Conservation (phyloP, 106 monocot genomes). For the Phalaenopsis aphrodite region DNA sequence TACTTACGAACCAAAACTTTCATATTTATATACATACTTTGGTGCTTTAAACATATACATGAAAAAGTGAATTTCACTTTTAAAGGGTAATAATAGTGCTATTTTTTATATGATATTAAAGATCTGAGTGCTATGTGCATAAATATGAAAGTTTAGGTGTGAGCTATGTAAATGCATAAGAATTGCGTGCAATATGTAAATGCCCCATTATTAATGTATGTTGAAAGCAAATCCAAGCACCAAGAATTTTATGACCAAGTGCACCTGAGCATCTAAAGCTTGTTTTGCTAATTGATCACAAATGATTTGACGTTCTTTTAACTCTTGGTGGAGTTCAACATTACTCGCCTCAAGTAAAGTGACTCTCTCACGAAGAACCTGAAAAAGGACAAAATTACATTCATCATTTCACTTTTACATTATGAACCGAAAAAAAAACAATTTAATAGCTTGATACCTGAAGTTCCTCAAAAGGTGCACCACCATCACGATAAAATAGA, state of each 20-base stretch:
- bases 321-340: slow-evolving; percentile 48
- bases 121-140: too few species aligned
- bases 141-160: too few species aligned
- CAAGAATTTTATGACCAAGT: neutral
- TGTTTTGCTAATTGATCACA: slow-evolving; percentile 48
- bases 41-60: too few species aligned
- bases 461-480: slow-evolving; percentile 58
- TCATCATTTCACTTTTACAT: neutral
- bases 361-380: slow-evolving; percentile 69
- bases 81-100: too few species aligned
- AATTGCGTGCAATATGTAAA: too few species aligned
- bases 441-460: slow-evolving; percentile 38
- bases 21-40: too few species aligned
- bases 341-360: slow-evolving; percentile 69
- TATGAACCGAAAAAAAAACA: neutral
- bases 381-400: neutral
- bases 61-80: too few species aligned
- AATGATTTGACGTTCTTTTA: slow-evolving; percentile 41
- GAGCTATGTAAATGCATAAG: too few species aligned
- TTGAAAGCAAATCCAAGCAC: neutral
- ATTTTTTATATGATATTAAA: too few species aligned
- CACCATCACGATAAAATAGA: slow-evolving; percentile 58
- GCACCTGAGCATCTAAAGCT: slow-evolving; percentile 72
- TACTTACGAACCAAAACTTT: too few species aligned
- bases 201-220: too few species aligned